Evolutionary conservation across 2,329 filamentous ascomycete genomes (phyloP).

Genomic region (Penicillium brasilianum): DNA sequence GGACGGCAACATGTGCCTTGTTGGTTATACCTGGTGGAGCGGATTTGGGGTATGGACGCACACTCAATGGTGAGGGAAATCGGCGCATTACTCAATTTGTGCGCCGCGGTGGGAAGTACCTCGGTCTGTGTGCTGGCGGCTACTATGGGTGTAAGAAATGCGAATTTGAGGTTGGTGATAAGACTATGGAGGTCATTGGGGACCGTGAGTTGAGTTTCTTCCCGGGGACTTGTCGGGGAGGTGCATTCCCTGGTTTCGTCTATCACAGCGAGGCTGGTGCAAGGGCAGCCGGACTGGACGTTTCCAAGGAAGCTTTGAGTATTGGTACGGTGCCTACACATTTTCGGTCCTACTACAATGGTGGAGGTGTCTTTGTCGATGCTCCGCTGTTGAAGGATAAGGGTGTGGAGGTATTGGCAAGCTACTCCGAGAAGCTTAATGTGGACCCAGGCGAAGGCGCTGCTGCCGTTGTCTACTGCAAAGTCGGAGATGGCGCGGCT

Average conservation of each 20-base stretch:
- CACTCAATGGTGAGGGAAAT: slow-evolving; percentile 87
- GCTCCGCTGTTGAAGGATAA: slow-evolving; percentile 64
- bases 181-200: slow-evolving; percentile 81
- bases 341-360: slow-evolving; percentile 87
- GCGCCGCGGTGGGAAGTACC: slow-evolving; percentile 79
- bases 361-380: slow-evolving; percentile 90
- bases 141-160: slow-evolving; percentile 84
- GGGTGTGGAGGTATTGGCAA: slow-evolving; percentile 81
- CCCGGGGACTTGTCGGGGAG: slow-evolving; percentile 81
- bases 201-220: slow-evolving; percentile 86
- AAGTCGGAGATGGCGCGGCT: slow-evolving; percentile 77
- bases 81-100: slow-evolving; percentile 83
- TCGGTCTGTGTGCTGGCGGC: slow-evolving; percentile 92
- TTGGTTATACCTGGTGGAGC: slow-evolving; percentile 92
- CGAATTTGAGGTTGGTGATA: slow-evolving; percentile 89
- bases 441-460: slow-evolving; percentile 75
- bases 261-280: slow-evolving; percentile 89
- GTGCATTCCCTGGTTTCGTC: slow-evolving; percentile 86
- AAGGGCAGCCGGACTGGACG: slow-evolving; percentile 69
- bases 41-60: slow-evolving; percentile 89
- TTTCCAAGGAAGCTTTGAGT: slow-evolving; percentile 65
- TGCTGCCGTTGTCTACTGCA: slow-evolving; percentile 83
- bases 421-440: slow-evolving; percentile 73
- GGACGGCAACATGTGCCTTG: slow-evolving; percentile 83
- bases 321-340: slow-evolving; percentile 60